Base-by-base conservation (phyloP, 2,329 filamentous ascomycete genomes). In the Penicillium concentricum region DNA sequence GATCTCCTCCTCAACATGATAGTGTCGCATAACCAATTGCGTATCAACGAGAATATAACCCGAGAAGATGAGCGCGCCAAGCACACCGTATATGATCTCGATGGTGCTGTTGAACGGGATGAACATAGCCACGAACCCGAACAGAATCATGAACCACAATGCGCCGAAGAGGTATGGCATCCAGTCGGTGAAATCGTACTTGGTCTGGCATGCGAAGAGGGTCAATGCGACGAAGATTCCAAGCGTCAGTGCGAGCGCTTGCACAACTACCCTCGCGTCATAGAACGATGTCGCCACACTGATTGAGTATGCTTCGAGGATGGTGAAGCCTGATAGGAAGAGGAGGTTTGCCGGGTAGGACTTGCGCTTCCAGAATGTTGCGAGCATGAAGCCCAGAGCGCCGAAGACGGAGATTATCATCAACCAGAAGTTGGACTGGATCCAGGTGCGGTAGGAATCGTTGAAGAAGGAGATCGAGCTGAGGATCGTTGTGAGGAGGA, bases 101-200 rank as follows among this genome's bases (percentile, higher is more conserved):
- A 87, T 80, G 26, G 87, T 92, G 73, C 86, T 91, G 75, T 82
- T 90, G 75, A 88, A 84, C 4, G 91, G 92, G 78, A 99, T 88
- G 82, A 97, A 97, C 64, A 86, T 84, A 63, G 88, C 82, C 84
- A 97, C 92, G 81, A 99, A 94, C 49, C 94, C 90, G 72, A 97
- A 97, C 39, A 99, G 81, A 61, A 99, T 83, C 57, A 97, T 78
- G 7, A 90, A 88, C 94, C 94, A 97, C 18, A 99, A 83, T 0
- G 83, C 87, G 57, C 92, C 92, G 69, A 95, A 95, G 4, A 97
- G 85, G 73, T 97, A 97, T 18, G 94, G 93, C 81, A 93, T 90
- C 93, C 94, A 99, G 62, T 86, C 88, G 1, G 93, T 97, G 74
- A 99, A 99, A 80, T 99, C 94, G 73, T 99, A 99, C 75, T 95